Evolutionary conservation across 1,284 basidiomycete genomes (phyloP).

Genomic region (Moesziomyces parantarcticus): DNA sequence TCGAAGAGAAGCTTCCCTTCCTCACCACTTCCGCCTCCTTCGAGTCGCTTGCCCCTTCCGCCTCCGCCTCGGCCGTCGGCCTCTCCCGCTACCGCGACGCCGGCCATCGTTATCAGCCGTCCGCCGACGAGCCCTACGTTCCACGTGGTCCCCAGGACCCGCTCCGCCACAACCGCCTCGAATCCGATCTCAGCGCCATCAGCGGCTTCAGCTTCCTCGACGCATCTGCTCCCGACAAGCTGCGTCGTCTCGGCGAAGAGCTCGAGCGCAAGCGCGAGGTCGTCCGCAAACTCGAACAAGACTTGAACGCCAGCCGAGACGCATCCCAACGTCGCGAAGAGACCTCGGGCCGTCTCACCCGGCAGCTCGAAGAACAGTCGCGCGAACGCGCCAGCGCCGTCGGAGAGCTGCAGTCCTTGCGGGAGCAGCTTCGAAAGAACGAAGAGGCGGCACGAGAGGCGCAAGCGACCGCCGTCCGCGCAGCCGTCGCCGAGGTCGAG

Average conservation of each 20-base stretch:
- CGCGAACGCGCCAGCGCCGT: conserved; percentile 23
- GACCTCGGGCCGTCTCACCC: conserved; percentile 21
- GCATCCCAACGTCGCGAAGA: conserved; percentile 18
- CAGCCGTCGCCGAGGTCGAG: conserved; percentile 29
- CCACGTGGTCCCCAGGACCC: conserved; percentile 22
- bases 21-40: conserved; percentile 38
- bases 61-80: conserved; percentile 37
- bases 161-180: conserved; percentile 40
- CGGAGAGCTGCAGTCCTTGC: conserved; percentile 14
- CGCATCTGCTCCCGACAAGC: conserved; percentile 34
- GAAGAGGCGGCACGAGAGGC: conserved; percentile 19
- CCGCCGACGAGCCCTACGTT: conserved; percentile 31
- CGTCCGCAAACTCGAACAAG: conserved; percentile 25
- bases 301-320: conserved; percentile 13
- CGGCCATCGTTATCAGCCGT: conserved; percentile 14
- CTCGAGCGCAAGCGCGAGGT: conserved; percentile 27
- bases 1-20: conserved; percentile 37
- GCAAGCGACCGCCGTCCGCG: conserved; percentile 16
- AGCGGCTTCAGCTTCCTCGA: conserved; percentile 49
- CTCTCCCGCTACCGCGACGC: conserved; percentile 17
- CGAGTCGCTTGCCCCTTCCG: conserved; percentile 42
- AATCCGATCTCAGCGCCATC: conserved; percentile 39
- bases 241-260: conserved; percentile 32
- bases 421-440: conserved; percentile 10
- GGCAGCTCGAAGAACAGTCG: conserved; percentile 36